phyloP scores from a whole-genome alignment of 2,329 filamentous ascomycete genomes.

The Neurospora crassa region DNA sequence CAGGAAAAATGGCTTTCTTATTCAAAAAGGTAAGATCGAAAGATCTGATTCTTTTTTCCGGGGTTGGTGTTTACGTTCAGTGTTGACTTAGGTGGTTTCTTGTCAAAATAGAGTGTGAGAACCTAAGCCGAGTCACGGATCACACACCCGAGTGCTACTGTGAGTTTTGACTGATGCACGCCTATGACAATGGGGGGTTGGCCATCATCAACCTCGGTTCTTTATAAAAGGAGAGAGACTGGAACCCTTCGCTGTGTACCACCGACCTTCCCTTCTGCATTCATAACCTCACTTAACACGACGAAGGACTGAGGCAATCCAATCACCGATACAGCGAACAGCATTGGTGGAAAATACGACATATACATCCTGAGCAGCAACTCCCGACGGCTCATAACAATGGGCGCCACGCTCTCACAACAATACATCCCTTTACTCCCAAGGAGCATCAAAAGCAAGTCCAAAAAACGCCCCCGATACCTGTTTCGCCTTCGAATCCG shows the following conservation, averaged over 20 bases:
- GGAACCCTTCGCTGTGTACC: background rate
- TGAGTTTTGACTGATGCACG: background rate
- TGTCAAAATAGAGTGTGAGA: background rate
- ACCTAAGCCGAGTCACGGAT: background rate
- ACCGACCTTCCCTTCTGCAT: background rate
- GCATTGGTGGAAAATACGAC: background rate
- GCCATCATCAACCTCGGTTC: background rate
- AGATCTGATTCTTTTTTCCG: background rate
- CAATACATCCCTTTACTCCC: fast-evolving
- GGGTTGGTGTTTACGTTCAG: background rate
- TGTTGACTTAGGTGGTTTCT: background rate
- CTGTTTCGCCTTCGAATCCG: background rate
- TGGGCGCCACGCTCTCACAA: background rate
- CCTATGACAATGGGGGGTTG: fast-evolving
- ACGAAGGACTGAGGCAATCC: background rate
- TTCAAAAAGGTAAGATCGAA: background rate
- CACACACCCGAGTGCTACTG: background rate
- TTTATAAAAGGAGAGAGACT: background rate
- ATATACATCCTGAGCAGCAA: background rate
- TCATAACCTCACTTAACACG: background rate
- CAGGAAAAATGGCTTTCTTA: background rate
- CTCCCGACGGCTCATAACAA: background rate
- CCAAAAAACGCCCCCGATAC: background rate
- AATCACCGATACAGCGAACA: background rate
- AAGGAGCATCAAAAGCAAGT: background rate